Base-by-base conservation (phyloP, 2,329 filamentous ascomycete genomes). In the Cladophialophora exuberans region DNA sequence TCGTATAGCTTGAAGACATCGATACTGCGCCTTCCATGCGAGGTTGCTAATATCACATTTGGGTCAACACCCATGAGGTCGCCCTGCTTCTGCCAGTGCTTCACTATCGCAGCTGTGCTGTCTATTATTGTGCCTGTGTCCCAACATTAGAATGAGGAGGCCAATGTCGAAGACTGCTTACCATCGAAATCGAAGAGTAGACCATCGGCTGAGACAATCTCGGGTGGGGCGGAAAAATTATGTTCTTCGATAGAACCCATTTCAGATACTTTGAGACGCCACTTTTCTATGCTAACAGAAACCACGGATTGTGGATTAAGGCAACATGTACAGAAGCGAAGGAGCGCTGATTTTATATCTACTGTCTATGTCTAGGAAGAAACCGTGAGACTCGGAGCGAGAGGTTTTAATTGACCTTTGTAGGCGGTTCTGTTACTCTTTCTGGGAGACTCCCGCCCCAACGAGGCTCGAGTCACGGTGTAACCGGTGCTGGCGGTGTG, bases 21-120 rank as follows among this genome's bases (percentile, higher is more conserved):
- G 66, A 97, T 96, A 63, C 86, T 90, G 55, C 94, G 80, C 56
- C 93, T 84, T 59, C 94, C 94, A 73, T 99, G 94, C 4, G 91
- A 96, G 7, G 90, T 96, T 66, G 90, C 82, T 22, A 97, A 81
- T 65, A 99, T 97, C 41, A 87, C 83, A 43, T 86, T 80, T n/a
- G 90, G 89, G 62, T 90, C 84, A 18, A 97, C 86, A 20, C 89
- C 89, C 66, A 97, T 87, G 69, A 96, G 89, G 7, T 82, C 80
- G 45, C 88, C 77, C 66, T 69, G 83, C 80, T 75, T 75, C 62
- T 82, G 76, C 84, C 84, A 87, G 69, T 85, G 78, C 67, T 85
- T 84, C 58, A 84, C 74, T 42, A 87, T 83, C n/a, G 84, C 75
- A 62, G 72, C 71, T 43, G 75, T 77, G 22, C 74, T 76, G 60